These are phyloP conservation scores for Emergomyces orientalis DNA, from an alignment of 2,329 filamentous ascomycete species.

Conservation along the genomic window DNA sequence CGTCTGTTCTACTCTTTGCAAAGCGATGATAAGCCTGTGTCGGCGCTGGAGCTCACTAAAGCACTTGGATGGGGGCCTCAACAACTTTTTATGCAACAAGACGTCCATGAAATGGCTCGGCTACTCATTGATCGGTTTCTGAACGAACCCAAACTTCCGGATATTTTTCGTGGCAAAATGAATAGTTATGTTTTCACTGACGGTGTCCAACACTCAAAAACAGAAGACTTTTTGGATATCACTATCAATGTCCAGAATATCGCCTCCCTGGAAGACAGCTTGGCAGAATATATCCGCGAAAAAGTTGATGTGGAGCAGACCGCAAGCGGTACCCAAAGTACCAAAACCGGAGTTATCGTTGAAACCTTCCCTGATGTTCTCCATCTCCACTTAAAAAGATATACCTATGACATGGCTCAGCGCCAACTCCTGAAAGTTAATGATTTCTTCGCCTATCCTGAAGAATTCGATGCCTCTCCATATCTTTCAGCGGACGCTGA, in stretches of 20 bases:
- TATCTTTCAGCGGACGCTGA: conserved; percentile 9
- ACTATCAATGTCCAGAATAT: conserved; percentile 7
- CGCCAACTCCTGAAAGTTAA: conserved; percentile 14
- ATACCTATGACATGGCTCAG: conserved; percentile 6
- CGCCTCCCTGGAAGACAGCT: conserved; percentile 9
- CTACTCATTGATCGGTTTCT: conserved; percentile 5
- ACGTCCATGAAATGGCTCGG: conserved; percentile 9
- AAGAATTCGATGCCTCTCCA: conserved; percentile 19
- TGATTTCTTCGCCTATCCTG: conserved; percentile 23
- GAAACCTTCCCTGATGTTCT: conserved; percentile 18
- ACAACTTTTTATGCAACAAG: conserved; percentile 11
- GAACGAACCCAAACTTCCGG: conserved; percentile 1
- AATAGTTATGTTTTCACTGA: not conserved
- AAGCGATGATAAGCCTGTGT: conserved; percentile 1
- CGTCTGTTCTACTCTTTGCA: conserved; percentile 11
- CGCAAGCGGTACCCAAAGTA: not conserved
- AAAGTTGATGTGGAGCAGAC: not conserved
- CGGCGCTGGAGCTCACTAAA: conserved; percentile 8
- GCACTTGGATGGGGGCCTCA: conserved; percentile 8
- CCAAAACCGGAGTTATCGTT: not conserved
- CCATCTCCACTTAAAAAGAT: conserved; percentile 16
- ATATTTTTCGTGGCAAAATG: conserved; percentile 5
- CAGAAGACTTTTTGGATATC: conserved; percentile 11
- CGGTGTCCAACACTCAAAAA: conserved; percentile 7
- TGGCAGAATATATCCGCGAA: conserved; percentile 7